These are phyloP conservation scores for Hypomontagnella monticulosa DNA, from an alignment of 495 filamentous ascomycete genomes.

Conservation along the genomic window DNA sequence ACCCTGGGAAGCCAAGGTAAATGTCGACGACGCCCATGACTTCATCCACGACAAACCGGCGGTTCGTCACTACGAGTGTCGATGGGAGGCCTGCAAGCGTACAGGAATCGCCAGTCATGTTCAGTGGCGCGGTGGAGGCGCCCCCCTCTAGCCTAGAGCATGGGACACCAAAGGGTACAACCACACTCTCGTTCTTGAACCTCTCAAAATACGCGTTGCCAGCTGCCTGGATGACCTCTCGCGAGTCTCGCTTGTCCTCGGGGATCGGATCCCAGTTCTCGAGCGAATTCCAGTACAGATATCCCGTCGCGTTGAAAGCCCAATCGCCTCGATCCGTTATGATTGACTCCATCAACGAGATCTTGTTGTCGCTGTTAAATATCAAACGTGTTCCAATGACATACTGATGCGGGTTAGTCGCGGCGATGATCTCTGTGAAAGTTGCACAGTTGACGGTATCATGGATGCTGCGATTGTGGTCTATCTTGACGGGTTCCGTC, in stretches of 20 bases:
- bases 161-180: constrained; percentile 47
- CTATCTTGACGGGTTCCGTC: constrained; percentile 48
- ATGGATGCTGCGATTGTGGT: constrained; percentile 51
- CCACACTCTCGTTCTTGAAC: constrained; percentile 47
- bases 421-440: constrained; percentile 53
- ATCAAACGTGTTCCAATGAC: constrained; percentile 55
- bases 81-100: constrained; percentile 47
- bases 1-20: constrained; percentile 51
- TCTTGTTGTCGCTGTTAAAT: constrained; percentile 41
- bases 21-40: constrained; percentile 50
- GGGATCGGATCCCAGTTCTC: constrained; percentile 52
- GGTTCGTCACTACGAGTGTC: constrained; percentile 47
- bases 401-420: constrained; percentile 46
- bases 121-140: constrained; percentile 44
- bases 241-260: constrained; percentile 40
- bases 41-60: constrained; percentile 54
- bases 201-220: constrained; percentile 53
- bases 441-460: constrained; percentile 52
- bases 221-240: constrained; percentile 46
- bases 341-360: constrained; percentile 50
- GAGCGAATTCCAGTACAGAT: constrained; percentile 43
- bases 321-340: constrained; percentile 52
- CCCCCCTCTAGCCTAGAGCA: constrained; percentile 54
- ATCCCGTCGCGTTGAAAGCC: constrained; percentile 53
- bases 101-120: constrained; percentile 44